A percentile compares a stretch with the other conserved stretches of the same genome.
Evolutionary conservation across 345 rosid genomes (phyloP).

Genomic region (Lenwebbia sp.): DNA sequence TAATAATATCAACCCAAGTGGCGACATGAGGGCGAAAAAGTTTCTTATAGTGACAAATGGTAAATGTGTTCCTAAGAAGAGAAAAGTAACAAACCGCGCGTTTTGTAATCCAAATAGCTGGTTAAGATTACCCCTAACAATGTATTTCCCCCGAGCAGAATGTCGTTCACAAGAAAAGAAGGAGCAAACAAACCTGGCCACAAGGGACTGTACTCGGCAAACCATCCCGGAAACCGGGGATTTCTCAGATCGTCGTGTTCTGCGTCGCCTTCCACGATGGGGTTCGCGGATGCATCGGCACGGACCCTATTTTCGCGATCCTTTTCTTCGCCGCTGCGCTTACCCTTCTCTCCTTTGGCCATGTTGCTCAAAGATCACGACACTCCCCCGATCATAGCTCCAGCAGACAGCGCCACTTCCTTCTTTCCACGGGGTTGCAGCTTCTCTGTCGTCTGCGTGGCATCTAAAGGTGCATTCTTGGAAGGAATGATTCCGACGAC

Average conservation of each 20-base stretch:
- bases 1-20: no score
- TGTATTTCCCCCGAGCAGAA: neutral
- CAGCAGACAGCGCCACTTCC: neutral
- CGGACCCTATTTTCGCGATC: neutral
- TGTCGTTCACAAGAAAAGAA: neutral
- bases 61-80: no score
- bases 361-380: neutral
- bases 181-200: slow-evolving; percentile 21
- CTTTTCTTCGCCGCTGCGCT: neutral
- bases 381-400: neutral
- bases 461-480: neutral
- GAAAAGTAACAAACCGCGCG: neutral
- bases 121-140: neutral
- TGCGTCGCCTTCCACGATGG: neutral
- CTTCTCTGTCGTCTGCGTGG: neutral
- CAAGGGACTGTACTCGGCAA: slow-evolving; percentile 20
- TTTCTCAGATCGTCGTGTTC: neutral
- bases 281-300: neutral
- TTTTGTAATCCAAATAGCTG: neutral
- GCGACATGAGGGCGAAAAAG: no score
- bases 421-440: neutral
- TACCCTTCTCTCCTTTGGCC: neutral
- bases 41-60: no score
- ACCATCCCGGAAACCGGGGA: slow-evolving; percentile 19
- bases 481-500: neutral